These are phyloP conservation scores for Petunia secreta DNA, from an alignment of 257 asterid genomes.

Conservation along the genomic window DNA sequence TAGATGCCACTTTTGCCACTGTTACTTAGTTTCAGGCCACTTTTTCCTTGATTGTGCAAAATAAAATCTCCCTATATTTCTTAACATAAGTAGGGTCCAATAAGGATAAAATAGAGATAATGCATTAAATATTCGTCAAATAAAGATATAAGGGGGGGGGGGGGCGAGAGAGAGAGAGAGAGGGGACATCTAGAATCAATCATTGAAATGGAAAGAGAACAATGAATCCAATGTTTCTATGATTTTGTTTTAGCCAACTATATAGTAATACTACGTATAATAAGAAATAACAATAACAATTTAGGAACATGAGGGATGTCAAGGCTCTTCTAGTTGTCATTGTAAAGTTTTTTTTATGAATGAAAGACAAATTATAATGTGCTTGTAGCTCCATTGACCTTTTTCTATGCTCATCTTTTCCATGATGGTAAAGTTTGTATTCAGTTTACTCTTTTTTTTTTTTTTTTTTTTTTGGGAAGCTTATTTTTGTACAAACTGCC, in stretches of 20 bases:
- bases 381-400: neutral
- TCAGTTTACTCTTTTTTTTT: neutral
- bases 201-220: constrained; percentile 23
- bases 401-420: neutral
- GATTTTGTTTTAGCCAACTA: neutral
- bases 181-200: neutral
- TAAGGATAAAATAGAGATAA: no score
- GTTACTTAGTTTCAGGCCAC: no score
- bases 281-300: neutral
- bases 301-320: constrained; percentile 20
- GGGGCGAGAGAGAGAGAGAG: neutral
- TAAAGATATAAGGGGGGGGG: no score
- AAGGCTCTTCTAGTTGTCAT: neutral
- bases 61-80: no score
- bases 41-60: no score
- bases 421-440: neutral
- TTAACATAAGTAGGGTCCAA: no score
- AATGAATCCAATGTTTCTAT: constrained; percentile 26
- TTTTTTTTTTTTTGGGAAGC: neutral
- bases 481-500: no score
- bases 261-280: neutral
- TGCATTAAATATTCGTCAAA: no score
- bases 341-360: constrained; percentile 6
- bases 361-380: constrained; percentile 16
- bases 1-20: no score